Percentiles rank a stretch among this genome's conserved stretches.
Conservation (phyloP, 441 rosid species). For the Dalechampia spathulata region DNA sequence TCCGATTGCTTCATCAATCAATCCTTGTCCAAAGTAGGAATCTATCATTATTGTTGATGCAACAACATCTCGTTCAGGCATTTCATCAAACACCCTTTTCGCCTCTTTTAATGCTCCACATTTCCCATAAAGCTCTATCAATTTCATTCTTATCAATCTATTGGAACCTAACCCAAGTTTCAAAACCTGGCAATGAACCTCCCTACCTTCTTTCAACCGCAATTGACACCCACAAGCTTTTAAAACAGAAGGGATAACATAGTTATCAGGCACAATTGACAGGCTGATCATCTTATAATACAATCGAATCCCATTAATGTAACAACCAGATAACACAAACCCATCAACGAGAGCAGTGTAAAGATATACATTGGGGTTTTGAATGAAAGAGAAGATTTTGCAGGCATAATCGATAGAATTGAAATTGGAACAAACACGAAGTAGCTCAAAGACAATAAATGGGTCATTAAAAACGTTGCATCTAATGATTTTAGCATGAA, state of each 20-base stretch:
- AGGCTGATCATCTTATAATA: slow-evolving; percentile 37
- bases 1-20: slow-evolving; percentile 26
- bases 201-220: slow-evolving; percentile 29
- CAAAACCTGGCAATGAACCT: slow-evolving; percentile 45
- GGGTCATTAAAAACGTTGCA: slow-evolving; percentile 37
- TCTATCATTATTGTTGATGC: slow-evolving; percentile 44
- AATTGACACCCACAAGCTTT: slow-evolving; percentile 37
- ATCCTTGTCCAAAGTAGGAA: slow-evolving; percentile 27
- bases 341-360: slow-evolving; percentile 59
- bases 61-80: slow-evolving; percentile 47
- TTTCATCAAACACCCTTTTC: slow-evolving; percentile 40
- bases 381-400: slow-evolving; percentile 33
- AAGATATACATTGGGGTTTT: slow-evolving; percentile 43
- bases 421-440: slow-evolving; percentile 39
- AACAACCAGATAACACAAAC: slow-evolving; percentile 32
- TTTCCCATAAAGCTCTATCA: slow-evolving; percentile 41
- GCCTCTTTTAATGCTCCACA: slow-evolving; percentile 32
- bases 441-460: slow-evolving; percentile 45
- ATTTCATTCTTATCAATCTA: slow-evolving; percentile 34
- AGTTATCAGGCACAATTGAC: slow-evolving; percentile 40
- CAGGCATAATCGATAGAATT: slow-evolving; percentile 37
- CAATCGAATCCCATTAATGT: slow-evolving; percentile 31
- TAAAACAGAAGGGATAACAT: slow-evolving; percentile 38
- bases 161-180: slow-evolving; percentile 44
- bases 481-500: slow-evolving; percentile 40